These are phyloP conservation scores for Schrenkiella parvula DNA, from an alignment of 345 rosid genomes.

Conservation along the genomic window DNA sequence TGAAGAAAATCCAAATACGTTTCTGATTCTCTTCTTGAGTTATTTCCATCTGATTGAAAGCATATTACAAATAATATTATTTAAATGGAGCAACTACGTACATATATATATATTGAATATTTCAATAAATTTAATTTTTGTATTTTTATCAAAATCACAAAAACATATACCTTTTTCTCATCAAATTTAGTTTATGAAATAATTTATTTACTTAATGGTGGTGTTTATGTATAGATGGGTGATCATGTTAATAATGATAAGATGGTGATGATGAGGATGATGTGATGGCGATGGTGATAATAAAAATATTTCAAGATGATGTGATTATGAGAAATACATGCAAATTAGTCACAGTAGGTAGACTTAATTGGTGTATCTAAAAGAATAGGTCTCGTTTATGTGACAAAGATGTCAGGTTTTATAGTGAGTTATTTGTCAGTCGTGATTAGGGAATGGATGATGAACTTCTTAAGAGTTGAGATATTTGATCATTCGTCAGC, in stretches of 20 bases:
- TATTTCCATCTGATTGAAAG: not conserved
- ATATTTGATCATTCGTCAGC: not conserved
- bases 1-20: conserved; percentile 9
- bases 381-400: not conserved
- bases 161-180: too few species aligned
- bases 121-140: too few species aligned
- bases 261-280: not conserved
- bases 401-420: not conserved
- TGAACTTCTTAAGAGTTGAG: too few species aligned
- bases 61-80: not conserved
- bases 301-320: not conserved
- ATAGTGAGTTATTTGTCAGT: too few species aligned
- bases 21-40: not conserved
- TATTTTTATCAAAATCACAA: too few species aligned
- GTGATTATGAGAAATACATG: not conserved
- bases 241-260: not conserved
- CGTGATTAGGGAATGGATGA: too few species aligned
- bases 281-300: not conserved
- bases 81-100: not conserved
- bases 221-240: too few species aligned
- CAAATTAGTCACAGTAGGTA: not conserved
- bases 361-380: not conserved
- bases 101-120: not conserved
- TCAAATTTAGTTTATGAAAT: too few species aligned
- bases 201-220: too few species aligned